Base-by-base conservation (phyloP, 257 asterid genomes). In the Schizonepeta tenuifolia region DNA sequence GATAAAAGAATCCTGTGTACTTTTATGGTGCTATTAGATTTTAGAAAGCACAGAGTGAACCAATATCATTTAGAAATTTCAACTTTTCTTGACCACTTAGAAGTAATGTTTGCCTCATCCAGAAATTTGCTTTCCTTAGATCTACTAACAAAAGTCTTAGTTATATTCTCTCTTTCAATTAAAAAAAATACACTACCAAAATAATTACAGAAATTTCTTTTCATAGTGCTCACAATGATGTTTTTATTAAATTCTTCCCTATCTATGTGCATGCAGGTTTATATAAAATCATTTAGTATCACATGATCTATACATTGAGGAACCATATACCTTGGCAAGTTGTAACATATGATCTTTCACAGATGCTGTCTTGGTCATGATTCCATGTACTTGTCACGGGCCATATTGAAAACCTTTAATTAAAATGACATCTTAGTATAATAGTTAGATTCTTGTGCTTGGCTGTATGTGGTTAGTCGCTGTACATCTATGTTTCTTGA, bases 1-100 rank as follows among this genome's bases (percentile, higher is more conserved):
- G 10, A 13, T 41, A 6, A 35, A 57, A 69, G 60, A 9, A 6
- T 55, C 18, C 26, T 20, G 21, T 7, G 14, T 41, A 40, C 14
- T 35, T 58, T 62, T 72, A 31, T 33, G 36, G 36, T 31, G 36
- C 36, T 31, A 31, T 4, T 31, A 4, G 36, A 31, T 31, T 31
- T 31, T 31, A 60, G 28, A 43, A 49, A 33, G 51, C 40, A 62
- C 62, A 31, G 41, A 59, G 35, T 47, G 55, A 60, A 49, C n/a
- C 22, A 12, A 41, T 40, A 57, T 56, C 21, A 54, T 22, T 14
- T 56, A 10, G 33, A 72, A 33, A 38, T 47, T 28, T n/a, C 62
- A 24, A n/a, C 3, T 26, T 67, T 66, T n/a, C 43, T 13, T 13
- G n/a, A 14, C 54, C 21, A 12, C 40, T 21, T 20, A 44, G 12